Evolutionary conservation across 106 monocot genomes (phyloP).

Genomic region (Dioscorea alata): DNA sequence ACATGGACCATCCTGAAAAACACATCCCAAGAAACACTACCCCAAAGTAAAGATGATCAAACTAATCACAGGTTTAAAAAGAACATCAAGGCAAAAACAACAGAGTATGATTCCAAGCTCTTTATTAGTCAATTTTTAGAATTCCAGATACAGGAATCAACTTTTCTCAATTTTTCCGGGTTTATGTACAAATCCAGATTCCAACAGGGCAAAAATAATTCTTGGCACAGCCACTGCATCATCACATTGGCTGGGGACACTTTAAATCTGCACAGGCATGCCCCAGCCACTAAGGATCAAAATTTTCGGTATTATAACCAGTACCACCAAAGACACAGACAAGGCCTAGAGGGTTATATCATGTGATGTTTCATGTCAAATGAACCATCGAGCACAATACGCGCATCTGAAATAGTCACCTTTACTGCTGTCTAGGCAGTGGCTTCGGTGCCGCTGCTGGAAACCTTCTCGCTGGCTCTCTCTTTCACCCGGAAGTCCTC

Average conservation of each 20-base stretch:
- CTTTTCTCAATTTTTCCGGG: slow-evolving; percentile 18
- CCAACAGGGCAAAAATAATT: slow-evolving; percentile 22
- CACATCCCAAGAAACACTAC: no score
- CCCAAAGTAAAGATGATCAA: no score
- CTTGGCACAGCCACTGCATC: slow-evolving; percentile 19
- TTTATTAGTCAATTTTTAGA: slow-evolving; percentile 51
- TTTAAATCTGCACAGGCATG: slow-evolving; percentile 33
- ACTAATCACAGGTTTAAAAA: no score
- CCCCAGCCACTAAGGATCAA: slow-evolving; percentile 1
- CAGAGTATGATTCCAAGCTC: not conserved
- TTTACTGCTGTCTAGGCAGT: not conserved
- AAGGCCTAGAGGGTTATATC: no score
- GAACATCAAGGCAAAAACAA: not conserved
- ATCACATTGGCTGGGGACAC: slow-evolving; percentile 14
- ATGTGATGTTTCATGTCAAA: not conserved
- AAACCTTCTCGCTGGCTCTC: slow-evolving; percentile 28
- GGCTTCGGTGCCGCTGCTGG: not conserved
- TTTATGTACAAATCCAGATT: slow-evolving; percentile 62
- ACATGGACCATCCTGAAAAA: no score
- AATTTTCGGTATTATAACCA: not conserved
- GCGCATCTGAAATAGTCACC: not conserved
- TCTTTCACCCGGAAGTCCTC: slow-evolving; percentile 66
- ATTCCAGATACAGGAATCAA: slow-evolving; percentile 16
- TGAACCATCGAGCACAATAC: not conserved
- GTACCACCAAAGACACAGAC: not conserved